These are phyloP conservation scores for Cutaneotrichosporon curvatum DNA, from an alignment of 1,284 basidiomycete species.

Conservation along the genomic window DNA sequence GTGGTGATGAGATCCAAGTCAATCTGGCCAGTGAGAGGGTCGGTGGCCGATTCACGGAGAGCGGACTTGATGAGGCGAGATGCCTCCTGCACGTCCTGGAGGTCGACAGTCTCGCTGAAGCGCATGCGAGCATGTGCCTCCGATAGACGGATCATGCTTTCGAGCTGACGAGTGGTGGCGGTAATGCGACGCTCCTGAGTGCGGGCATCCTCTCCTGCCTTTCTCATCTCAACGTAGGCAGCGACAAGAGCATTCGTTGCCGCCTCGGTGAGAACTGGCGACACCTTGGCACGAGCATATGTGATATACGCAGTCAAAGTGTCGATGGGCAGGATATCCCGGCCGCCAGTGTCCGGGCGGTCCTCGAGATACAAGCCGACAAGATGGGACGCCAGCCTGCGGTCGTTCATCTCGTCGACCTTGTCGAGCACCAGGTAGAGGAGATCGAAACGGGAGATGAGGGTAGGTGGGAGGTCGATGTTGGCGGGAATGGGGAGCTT, in stretches of 20 bases:
- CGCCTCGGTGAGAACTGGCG: conserved; percentile 80
- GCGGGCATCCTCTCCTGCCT: conserved; percentile 81
- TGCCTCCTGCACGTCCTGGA: conserved; percentile 83
- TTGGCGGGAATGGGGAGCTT: conserved; percentile 74
- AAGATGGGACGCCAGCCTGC: conserved; percentile 85
- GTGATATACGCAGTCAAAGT: conserved; percentile 91
- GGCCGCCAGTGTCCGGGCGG: conserved; percentile 59
- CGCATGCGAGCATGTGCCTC: conserved; percentile 97
- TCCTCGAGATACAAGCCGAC: conserved; percentile 93
- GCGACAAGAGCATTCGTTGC: conserved; percentile 78
- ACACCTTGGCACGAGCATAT: conserved; percentile 80
- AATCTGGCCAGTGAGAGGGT: conserved; percentile 82
- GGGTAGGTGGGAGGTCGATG: conserved; percentile 90
- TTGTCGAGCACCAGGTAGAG: conserved; percentile 96
- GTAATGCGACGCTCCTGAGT: conserved; percentile 89
- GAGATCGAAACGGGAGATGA: conserved; percentile 96
- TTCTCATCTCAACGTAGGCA: conserved; percentile 89
- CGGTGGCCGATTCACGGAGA: conserved; percentile 86
- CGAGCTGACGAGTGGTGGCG: conserved; percentile 92
- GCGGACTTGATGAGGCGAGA: conserved; percentile 89
- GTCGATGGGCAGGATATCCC: conserved; percentile 76
- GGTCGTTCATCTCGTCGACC: conserved; percentile 81
- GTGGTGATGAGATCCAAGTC: conserved; percentile 95
- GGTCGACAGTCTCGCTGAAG: conserved; percentile 73
- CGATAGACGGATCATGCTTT: conserved; percentile 94